Base-by-base conservation (phyloP, 371 early-diverging fungal species). In the Haplosporangium sp. region DNA sequence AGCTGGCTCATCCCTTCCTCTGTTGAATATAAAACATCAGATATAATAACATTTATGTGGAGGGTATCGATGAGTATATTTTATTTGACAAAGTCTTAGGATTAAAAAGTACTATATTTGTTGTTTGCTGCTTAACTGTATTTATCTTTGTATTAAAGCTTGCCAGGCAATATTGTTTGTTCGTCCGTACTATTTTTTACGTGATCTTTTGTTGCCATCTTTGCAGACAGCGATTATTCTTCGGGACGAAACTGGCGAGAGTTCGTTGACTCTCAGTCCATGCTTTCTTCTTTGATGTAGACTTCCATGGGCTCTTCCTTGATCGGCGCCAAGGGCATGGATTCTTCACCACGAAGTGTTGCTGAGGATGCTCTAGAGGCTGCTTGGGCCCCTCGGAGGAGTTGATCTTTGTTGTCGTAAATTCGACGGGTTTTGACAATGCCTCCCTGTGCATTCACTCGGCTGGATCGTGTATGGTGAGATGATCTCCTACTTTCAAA, bases 281-380 rank as follows among this genome's bases (percentile, higher is more conserved):
- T 71, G 44, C 71, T 71, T 38, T 79, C 81, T 15, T 74, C 74
- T 58, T 79, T 79, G 58, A 79, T 79, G 57, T 61, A 79, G 45
- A 79, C 53, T 34, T 77, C 77, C 63, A 77, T 65, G 57, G 71
- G 74, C 52, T 79, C 81, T 61, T 79, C 81, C 58, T 79, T 79
- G 63, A 79, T 74, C 48, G 74, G 47, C 6, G 69, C 62, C 56
- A 79, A 40, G 0, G 71, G 74, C 63, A 56, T 73, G 11, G 67
- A 35, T 35, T 52, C 58, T 7, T 72, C 64, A 9, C 35, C 44
- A 20, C 34, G 53, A 2, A 63, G 11, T 1, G 61, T 47, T 4
- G 57, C 8, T 34, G 64, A 15, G 9, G 63, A 35, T 8, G 64
- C 37, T 11, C 56, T 70, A 11, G 74, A 40, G 4, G 65, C 69